Evolutionary conservation across 2,329 filamentous ascomycete genomes (phyloP), one percentile per base, ranked within the genome.

Genomic region (Penicillium decumbens): DNA sequence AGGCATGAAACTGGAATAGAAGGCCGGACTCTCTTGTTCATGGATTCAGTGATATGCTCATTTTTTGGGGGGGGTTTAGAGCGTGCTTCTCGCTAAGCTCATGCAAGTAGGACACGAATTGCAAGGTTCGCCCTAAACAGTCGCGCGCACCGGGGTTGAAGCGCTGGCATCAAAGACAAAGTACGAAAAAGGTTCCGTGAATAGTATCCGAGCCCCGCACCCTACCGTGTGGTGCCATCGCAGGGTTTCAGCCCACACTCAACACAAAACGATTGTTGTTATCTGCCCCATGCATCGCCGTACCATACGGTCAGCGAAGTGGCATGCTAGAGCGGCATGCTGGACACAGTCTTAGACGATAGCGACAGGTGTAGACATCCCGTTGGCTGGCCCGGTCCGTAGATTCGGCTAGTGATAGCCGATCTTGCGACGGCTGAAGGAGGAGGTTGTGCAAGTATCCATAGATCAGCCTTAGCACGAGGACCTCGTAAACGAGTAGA

Each of bases 381-480:
- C n/a, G n/a, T n/a, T n/a, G n/a, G n/a, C n/a, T n/a, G n/a, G n/a
- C n/a, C n/a, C n/a, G n/a, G n/a, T n/a, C n/a, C n/a, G n/a, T n/a
- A n/a, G n/a, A n/a, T n/a, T n/a, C n/a, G n/a, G n/a, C n/a, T n/a
- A n/a, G n/a, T n/a, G n/a, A n/a, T n/a, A n/a, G n/a, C n/a, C n/a
- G n/a, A n/a, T n/a, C n/a, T n/a, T 47, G 20, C 64, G 41, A 1
- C 60, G 58, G 32, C 65, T 46, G n/a, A n/a, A n/a, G n/a, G n/a
- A n/a, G n/a, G 6, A 65, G 38, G 6, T 51, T 9, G 49, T 59
- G 48, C 37, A 70, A 61, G 51, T 64, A 62, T 23, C 45, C 44
- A 53, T 62, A 62, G 5, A 60, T 65, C n/a, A n/a, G n/a, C 25
- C 58, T 57, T 4, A 70, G 56, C 9, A 57, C 43, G 24, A 65